Base-by-base conservation (phyloP, 257 asterid genomes). In the Solanum chmielewskii region DNA sequence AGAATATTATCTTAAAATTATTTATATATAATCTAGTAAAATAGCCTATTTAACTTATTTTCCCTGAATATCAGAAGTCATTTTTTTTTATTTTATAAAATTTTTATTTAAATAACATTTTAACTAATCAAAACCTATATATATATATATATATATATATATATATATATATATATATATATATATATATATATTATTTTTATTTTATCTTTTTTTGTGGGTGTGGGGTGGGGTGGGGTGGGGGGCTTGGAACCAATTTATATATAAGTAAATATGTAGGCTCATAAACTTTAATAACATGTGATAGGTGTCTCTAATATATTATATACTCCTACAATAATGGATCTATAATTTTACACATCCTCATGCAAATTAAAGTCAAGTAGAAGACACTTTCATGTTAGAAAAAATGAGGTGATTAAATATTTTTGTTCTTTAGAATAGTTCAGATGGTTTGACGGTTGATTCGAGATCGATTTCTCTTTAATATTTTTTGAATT, bases 381-480 rank as follows among this genome's bases (percentile, higher is more conserved):
- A 62, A 62, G 70, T 62, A 11, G 16, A 62, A 62, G 70, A 62
- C 13, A 10, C 7, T 4, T 1, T 62, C n/a, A 62, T 62, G 70
- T 62, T 10, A 11, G 31, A 62, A 62, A 21, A 62, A 10, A 20
- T 35, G 11, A 60, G 29, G 69, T 23, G 29, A 23, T 4, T 1
- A 62, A 23, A 10, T 62, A 23, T 62, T 62, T 52, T 52, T 52
- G 0, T 52, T 21, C 1, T 52, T 52, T 0, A 2, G 20, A 3
- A 49, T 52, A 52, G 0, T 21, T 52, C 0, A 52, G 23, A 6
- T 16, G 23, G 0, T 52, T 15, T 52, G 23, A 3, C 6, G 60
- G 0, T 52, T 16, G 23, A 52, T 16, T 0, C 3, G 9, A 3
- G 4, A 52, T 52, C 0, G 4, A 52, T 16, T 0, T 21, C 6